phyloP scores from a whole-genome alignment of 164 flowering plant genomes.

The Magnolia officinalis region DNA sequence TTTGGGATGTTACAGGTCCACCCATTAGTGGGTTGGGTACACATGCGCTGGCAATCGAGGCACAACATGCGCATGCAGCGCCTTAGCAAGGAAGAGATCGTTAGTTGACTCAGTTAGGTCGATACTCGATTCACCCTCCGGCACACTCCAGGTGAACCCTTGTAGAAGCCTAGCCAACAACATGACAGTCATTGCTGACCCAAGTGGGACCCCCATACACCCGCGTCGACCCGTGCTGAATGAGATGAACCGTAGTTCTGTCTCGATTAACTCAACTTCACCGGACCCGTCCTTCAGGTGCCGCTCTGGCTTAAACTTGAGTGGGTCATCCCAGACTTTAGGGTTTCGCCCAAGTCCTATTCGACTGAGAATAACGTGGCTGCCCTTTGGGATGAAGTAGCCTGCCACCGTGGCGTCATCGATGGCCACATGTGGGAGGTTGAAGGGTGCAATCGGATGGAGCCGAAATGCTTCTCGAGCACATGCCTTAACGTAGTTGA shows the following conservation, averaged over 20 bases:
- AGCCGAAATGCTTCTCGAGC: constrained; percentile 26
- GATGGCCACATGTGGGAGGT: constrained; percentile 28
- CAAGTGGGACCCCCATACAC: constrained; percentile 1
- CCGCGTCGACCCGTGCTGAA: constrained; percentile 45
- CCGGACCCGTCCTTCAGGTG: constrained; percentile 20
- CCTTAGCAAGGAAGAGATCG: not conserved
- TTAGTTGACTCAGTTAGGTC: not conserved
- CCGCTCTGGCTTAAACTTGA: constrained; percentile 43
- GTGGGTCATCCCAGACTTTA: constrained; percentile 29
- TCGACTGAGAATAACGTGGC: constrained; percentile 22
- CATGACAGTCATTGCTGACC: constrained; percentile 5
- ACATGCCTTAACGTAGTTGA: constrained; percentile 24
- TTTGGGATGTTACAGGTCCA: too few relatives aligned
- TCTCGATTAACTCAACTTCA: constrained; percentile 24
- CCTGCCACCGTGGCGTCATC: constrained; percentile 25
- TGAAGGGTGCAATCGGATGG: constrained; percentile 29
- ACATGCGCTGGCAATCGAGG: not conserved
- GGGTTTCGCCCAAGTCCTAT: constrained; percentile 25
- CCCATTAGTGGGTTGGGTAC: not conserved
- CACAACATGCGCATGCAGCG: not conserved
- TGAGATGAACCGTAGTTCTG: constrained; percentile 30
- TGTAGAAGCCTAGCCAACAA: constrained; percentile 5
- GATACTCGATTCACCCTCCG: not conserved
- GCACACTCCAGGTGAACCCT: constrained; percentile 2
- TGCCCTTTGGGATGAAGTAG: constrained; percentile 32